Base-by-base conservation (phyloP, 352 stramenopile species). In the Pythium folliculosum region DNA sequence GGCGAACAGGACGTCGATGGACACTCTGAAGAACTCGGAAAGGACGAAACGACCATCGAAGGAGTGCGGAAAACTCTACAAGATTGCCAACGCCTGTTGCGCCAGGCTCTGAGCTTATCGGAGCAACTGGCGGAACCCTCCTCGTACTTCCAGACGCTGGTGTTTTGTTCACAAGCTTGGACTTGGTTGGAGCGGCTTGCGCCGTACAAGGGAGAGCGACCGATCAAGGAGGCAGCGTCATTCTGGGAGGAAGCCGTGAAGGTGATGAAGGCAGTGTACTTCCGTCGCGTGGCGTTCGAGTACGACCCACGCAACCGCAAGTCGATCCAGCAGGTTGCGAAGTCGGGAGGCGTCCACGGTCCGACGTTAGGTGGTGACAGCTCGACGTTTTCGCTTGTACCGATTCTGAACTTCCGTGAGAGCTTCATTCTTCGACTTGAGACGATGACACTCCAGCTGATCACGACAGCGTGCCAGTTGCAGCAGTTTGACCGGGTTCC, bases 341-440 rank as follows among this genome's bases (percentile, higher is more conserved):
- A 71, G 76, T 69, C 68, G 51, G 60, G 60, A n/a, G 56, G 55
- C 35, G 37, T 61, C 0, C 54, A 64, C 10, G 56, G 53, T 10
- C 62, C 62, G 5, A 47, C 55, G 0, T 10, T 65, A n/a, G 54
- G 62, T 35, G 61, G 55, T 14, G 51, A 63, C 55, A 66, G 56
- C n/a, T 66, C 61, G 13, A 76, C 72, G 14, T 94, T 89, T 55
- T 91, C 76, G 25, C 71, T 94, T 44, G 82, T 94, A 10, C 86
- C 86, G 16, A 90, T 94, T 35, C 54, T 94, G 22, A 94, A 94
- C 61, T 94, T 94, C 60, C 86, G 80, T n/a, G 82, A 91, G 64
- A 72, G 78, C 13, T 88, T 92, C 47, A 92, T 92, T 22, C 53
- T 82, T 49, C 82, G 82, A 32, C 73, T 94, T 14, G 84, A 94